Conservation (phyloP, 2,329 filamentous ascomycete species). For the Dactylellina sp. region DNA sequence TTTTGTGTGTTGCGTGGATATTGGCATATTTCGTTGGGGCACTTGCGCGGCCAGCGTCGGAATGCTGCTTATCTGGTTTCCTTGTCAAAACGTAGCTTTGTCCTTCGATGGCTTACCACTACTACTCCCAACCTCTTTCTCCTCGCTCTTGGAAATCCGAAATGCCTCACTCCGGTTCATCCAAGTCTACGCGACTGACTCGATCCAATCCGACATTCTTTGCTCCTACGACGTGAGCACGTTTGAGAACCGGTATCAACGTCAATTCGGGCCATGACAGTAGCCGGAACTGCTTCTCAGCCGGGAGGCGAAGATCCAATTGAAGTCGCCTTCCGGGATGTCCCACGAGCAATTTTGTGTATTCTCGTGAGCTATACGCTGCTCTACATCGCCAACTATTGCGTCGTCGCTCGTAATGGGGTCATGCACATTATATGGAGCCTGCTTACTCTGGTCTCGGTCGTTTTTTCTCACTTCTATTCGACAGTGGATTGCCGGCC, state of each 20-base stretch:
- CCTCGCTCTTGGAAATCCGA: neutral
- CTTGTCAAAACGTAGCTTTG: conserved; percentile 1
- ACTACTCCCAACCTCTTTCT: neutral
- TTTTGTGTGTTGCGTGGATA: conserved; percentile 52
- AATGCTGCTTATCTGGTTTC: conserved; percentile 21
- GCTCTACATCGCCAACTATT: conserved; percentile 43
- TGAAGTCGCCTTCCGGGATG: conserved; percentile 46
- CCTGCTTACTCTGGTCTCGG: conserved; percentile 17
- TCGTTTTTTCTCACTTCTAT: conserved; percentile 49
- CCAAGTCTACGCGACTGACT: conserved; percentile 16
- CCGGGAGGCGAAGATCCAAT: conserved; percentile 46
- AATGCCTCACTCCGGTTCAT: conserved; percentile 6
- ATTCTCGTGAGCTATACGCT: conserved; percentile 34
- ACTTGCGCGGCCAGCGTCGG: conserved; percentile 13
- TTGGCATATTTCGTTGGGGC: neutral
- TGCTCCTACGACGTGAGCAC: too few species aligned
- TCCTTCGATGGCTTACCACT: neutral
- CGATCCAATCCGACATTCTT: conserved; percentile 1
- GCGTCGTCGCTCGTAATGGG: conserved; percentile 40
- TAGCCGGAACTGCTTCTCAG: conserved; percentile 44
- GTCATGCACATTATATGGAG: conserved; percentile 20
- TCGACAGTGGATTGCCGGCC: conserved; percentile 53
- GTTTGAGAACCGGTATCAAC: neutral
- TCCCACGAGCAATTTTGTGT: conserved; percentile 38
- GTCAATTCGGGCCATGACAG: conserved; percentile 27